Evolutionary conservation across 148 eudicot genomes (phyloP), one percentile per base, ranked within the genome.

Genomic region (Agrostemma githago): DNA sequence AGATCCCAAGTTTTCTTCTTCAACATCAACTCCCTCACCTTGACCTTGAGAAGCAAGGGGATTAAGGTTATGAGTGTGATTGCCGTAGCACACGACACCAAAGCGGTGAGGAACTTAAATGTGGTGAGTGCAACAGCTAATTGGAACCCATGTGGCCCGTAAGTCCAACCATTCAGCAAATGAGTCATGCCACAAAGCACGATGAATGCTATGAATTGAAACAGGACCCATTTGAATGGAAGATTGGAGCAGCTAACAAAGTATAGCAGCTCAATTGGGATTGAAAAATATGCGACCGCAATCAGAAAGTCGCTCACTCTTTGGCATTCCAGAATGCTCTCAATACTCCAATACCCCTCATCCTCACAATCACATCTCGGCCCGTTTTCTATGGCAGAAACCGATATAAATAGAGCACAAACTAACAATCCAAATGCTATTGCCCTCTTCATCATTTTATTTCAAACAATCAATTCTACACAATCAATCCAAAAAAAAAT

Each of bases 121-220:
- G 89, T 72, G 20, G 97, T 91, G 15, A 93, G 86, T 8, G 95
- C 87, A 20, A 93, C 85, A 63, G 88, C 79, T 4, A 93, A 83
- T 62, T 88, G 95, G 67, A 93, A 93, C 2, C 86, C 77, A 61
- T 93, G 97, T 0, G 92, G 92, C 3, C 88, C 92, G 12, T 89
- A 93, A 60, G 98, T 89, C 97, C 95, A 91, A 8, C 92, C 88
- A 51, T 89, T 93, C 65, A 93, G 88, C 71, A 93, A 80, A 86
- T 93, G 98, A 39, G 98, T 93, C 91, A 88, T 84, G 20, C 98
- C 98, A 84, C 98, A 93, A 17, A 93, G 92, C 39, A 93, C 97
- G 73, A 93, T 93, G 85, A 93, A 93, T 63, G 92, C 89, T 15
- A 89, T 89, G 85, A 93, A 93, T 54, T 89, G 80, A 64, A 93